Percentiles rank a stretch among this genome's conserved stretches.
phyloP scores from a whole-genome alignment of 169 alveolate species.

The Plasmodium blacklocki region DNA sequence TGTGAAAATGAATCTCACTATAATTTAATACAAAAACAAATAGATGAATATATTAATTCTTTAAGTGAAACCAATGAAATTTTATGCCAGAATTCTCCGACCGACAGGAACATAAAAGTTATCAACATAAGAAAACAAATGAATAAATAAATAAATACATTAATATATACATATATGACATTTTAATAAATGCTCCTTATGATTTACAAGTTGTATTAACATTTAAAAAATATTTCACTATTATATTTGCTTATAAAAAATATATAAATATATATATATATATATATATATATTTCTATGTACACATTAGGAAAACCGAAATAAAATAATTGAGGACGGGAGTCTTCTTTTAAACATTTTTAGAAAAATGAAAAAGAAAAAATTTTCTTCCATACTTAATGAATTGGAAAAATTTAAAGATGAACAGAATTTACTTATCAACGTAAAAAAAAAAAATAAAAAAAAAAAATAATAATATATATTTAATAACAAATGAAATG shows the following conservation, averaged over 20 bases:
- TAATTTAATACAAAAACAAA: conserved; percentile 14
- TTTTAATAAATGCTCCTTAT: not conserved
- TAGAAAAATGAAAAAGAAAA: conserved; percentile 28
- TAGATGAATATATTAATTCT: conserved; percentile 43
- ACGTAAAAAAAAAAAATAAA: not conserved
- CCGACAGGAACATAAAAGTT: conserved; percentile 58
- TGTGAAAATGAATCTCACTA: conserved; percentile 66
- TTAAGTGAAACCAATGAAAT: conserved; percentile 66
- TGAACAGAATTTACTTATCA: conserved; percentile 40
- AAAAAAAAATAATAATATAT: too few species aligned
- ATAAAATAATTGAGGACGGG: conserved; percentile 65
- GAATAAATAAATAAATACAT: not conserved
- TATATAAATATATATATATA: not conserved
- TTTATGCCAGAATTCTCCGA: conserved; percentile 59
- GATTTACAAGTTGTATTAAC: too few species aligned
- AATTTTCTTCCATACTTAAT: conserved; percentile 40
- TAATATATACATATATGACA: not conserved
- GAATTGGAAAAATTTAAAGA: conserved; percentile 42
- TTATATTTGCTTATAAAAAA: not conserved
- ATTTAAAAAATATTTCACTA: not conserved
- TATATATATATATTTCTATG: not conserved
- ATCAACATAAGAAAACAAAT: not conserved
- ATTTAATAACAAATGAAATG: not conserved
- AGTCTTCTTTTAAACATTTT: conserved; percentile 36
- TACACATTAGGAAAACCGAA: conserved; percentile 35